A percentile compares a stretch with the other conserved stretches of the same genome.
phyloP scores from a whole-genome alignment of 805 yeast genomes.

The Candida sanyiensis region DNA sequence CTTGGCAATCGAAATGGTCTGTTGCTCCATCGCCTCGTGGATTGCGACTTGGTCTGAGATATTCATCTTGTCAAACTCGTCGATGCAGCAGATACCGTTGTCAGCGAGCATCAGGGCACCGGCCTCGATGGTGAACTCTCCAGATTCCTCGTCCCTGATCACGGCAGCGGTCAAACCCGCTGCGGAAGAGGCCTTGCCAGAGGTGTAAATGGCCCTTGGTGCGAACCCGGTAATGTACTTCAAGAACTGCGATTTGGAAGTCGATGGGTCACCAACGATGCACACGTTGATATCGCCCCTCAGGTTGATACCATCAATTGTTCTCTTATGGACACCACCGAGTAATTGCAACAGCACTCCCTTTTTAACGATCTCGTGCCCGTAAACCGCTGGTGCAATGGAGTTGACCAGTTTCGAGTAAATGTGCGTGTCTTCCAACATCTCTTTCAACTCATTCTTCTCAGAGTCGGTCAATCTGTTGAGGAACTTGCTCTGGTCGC shows the following conservation, averaged over 20 bases:
- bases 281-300: conserved; percentile 97
- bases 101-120: conserved; percentile 98
- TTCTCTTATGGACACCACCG: conserved; percentile 93
- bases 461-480: conserved; percentile 76
- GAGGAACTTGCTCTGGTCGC: conserved; percentile 76
- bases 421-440: conserved; percentile 85
- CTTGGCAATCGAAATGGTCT: conserved; percentile 95
- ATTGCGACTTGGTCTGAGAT: conserved; percentile 93
- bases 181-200: conserved; percentile 97
- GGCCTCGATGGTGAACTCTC: conserved; percentile 95
- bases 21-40: conserved; percentile 99
- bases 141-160: conserved; percentile 93
- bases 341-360: conserved; percentile 83
- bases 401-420: conserved; percentile 82
- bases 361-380: conserved; percentile 90
- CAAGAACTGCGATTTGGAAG: conserved; percentile 92
- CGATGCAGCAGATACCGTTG: conserved; percentile 97
- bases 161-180: conserved; percentile 99
- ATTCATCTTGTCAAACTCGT: conserved; percentile 98
- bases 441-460: conserved; percentile 74
- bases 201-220: conserved; percentile 93
- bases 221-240: conserved; percentile 88
- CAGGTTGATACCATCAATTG: conserved; percentile 88
- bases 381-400: conserved; percentile 93
- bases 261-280: conserved; percentile 96